Evolutionary conservation across 371 early-diverging fungal species (phyloP).

Genomic region (Catenaria anguillulae): DNA sequence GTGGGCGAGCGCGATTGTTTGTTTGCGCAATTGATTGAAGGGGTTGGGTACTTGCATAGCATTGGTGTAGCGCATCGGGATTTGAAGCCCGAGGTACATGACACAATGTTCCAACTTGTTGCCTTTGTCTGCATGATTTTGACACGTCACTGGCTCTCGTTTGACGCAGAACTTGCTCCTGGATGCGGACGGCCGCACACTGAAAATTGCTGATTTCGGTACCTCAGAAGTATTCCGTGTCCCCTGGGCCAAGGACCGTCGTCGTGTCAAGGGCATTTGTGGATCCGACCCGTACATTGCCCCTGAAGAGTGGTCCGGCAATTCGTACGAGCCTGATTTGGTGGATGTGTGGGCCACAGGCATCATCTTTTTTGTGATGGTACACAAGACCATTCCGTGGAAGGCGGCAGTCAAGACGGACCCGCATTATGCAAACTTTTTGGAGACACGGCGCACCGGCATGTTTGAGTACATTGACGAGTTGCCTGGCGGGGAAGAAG

Average conservation of each 20-base stretch:
- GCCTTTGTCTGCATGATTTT: not conserved
- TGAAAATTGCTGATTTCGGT: constrained; percentile 98
- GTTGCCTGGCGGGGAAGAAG: not conserved
- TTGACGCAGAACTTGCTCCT: constrained; percentile 87
- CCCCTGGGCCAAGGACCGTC: not conserved
- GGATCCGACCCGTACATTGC: constrained; percentile 87
- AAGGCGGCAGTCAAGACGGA: constrained; percentile 48
- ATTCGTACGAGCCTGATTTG: constrained; percentile 52
- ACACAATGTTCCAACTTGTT: too few relatives aligned
- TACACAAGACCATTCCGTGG: constrained; percentile 59
- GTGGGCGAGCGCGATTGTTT: constrained; percentile 55
- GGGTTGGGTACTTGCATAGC: constrained; percentile 75
- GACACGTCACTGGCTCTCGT: not conserved
- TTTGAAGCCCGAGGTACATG: constrained; percentile 1
- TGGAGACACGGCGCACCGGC: not conserved
- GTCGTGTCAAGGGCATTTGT: constrained; percentile 39
- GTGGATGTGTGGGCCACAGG: constrained; percentile 77
- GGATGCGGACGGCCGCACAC: constrained; percentile 43
- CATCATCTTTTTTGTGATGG: constrained; percentile 65
- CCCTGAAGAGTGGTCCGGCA: constrained; percentile 55
- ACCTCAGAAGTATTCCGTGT: constrained; percentile 56
- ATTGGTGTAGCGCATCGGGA: constrained; percentile 81
- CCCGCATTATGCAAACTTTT: constrained; percentile 24
- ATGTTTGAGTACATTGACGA: constrained; percentile 9
- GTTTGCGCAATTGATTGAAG: constrained; percentile 81